A percentile compares a stretch with the other conserved stretches of the same genome.
Conservation (phyloP, 2,329 filamentous ascomycete species). For the Phialocephala subalpina region DNA sequence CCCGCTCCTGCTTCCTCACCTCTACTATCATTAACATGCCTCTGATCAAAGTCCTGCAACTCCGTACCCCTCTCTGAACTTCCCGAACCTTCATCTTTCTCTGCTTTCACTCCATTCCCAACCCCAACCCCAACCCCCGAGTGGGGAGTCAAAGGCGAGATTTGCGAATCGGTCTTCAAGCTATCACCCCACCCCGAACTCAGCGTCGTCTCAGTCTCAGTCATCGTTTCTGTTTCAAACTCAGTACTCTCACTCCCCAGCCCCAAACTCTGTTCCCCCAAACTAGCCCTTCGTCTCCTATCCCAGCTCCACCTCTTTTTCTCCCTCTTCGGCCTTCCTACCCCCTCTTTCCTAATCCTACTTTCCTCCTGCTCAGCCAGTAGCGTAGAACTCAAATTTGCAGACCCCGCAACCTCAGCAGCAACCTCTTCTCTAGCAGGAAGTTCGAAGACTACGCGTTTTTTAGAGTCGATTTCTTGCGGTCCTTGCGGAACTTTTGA, state of each 20-base stretch:
- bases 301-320: neutral
- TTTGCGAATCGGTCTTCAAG: neutral
- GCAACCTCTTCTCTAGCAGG: neutral
- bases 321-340: neutral
- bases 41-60: neutral
- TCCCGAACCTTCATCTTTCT: neutral
- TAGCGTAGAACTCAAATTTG: neutral
- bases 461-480: neutral
- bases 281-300: neutral
- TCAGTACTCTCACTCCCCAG: neutral
- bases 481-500: too few relatives aligned
- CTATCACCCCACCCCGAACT: constrained; percentile 4
- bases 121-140: neutral
- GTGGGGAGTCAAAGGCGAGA: neutral
- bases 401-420: neutral
- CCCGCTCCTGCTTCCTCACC: neutral
- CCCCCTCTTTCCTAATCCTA: neutral
- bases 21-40: neutral
- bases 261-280: neutral
- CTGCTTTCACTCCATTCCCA: neutral
- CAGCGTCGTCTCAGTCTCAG: neutral
- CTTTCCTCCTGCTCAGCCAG: neutral
- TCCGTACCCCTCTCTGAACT: neutral
- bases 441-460: neutral
- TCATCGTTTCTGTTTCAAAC: neutral